Evolutionary conservation across 1,139 yeast species (phyloP).

Genomic region (Yamadazyma aaseri): DNA sequence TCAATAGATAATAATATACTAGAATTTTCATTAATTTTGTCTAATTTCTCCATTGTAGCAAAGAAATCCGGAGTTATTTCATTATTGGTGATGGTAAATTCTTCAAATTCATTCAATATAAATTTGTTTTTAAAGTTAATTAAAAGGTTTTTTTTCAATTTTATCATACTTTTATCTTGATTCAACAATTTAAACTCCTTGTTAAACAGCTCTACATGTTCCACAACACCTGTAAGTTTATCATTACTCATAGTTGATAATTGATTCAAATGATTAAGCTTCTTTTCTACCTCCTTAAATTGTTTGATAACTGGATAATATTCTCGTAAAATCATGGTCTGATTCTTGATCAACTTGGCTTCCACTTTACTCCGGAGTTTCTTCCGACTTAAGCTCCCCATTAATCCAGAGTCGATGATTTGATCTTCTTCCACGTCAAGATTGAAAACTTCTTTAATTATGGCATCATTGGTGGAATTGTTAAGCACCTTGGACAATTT

Average conservation of each 20-base stretch:
- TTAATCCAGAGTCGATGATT: slow-evolving; percentile 51
- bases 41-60: slow-evolving; percentile 56
- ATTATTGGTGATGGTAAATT: slow-evolving; percentile 43
- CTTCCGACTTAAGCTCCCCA: slow-evolving; percentile 58
- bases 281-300: slow-evolving; percentile 42
- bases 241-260: slow-evolving; percentile 32
- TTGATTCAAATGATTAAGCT: slow-evolving; percentile 40
- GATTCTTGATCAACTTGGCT: slow-evolving; percentile 64
- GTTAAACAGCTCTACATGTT: slow-evolving; percentile 22
- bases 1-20: slow-evolving; percentile 66
- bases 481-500: slow-evolving; percentile 54
- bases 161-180: slow-evolving; percentile 39
- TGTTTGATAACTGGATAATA: slow-evolving; percentile 56
- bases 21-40: slow-evolving; percentile 64
- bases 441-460: slow-evolving; percentile 47
- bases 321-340: slow-evolving; percentile 56
- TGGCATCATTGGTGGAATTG: slow-evolving; percentile 48
- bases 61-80: slow-evolving; percentile 61
- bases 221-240: slow-evolving; percentile 29
- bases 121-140: slow-evolving; percentile 62
- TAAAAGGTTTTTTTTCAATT: slow-evolving; percentile 55
- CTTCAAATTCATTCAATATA: slow-evolving; percentile 72
- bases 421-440: slow-evolving; percentile 28
- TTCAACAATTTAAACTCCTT: slow-evolving; percentile 40
- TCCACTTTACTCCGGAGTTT: slow-evolving; percentile 69